These are phyloP conservation scores for Phaeoacremonium minimum DNA, from an alignment of 2,329 filamentous ascomycete species.

Conservation along the genomic window DNA sequence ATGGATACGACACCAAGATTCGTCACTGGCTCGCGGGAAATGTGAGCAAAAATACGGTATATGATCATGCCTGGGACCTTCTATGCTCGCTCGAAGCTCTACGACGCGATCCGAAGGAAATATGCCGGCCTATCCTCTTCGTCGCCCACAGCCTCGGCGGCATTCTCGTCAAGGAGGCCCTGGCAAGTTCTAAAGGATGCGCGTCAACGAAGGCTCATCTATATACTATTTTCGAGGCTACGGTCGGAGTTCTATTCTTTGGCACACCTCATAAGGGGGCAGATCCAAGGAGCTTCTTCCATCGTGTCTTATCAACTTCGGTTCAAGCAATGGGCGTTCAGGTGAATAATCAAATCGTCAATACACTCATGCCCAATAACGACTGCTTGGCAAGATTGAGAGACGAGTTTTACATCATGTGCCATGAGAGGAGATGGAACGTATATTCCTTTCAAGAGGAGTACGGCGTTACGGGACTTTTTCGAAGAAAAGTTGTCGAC, in stretches of 20 bases:
- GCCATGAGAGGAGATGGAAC: constrained; percentile 19
- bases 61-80: constrained; percentile 26
- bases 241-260: constrained; percentile 23
- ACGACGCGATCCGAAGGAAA: constrained; percentile 11
- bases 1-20: constrained; percentile 22
- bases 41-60: constrained; percentile 20
- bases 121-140: constrained; percentile 20
- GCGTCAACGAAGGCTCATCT: constrained; percentile 7
- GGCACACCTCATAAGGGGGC: constrained; percentile 26
- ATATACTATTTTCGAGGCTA: constrained; percentile 13
- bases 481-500: constrained; percentile 23
- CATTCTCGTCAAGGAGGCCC: constrained; percentile 22
- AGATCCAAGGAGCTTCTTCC: constrained; percentile 14
- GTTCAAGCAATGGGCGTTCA: constrained; percentile 12
- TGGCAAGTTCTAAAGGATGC: constrained; percentile 8
- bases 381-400: constrained; percentile 24
- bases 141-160: constrained; percentile 28
- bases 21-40: constrained; percentile 13
- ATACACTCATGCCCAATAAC: constrained; percentile 23
- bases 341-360: constrained; percentile 26
- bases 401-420: constrained; percentile 23
- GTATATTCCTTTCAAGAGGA: constrained; percentile 31
- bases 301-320: constrained; percentile 12
- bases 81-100: constrained; percentile 23
- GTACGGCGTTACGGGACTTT: constrained; percentile 5